phyloP scores from a whole-genome alignment of 2,329 filamentous ascomycete genomes.

The Teratosphaeria nubilosa region DNA sequence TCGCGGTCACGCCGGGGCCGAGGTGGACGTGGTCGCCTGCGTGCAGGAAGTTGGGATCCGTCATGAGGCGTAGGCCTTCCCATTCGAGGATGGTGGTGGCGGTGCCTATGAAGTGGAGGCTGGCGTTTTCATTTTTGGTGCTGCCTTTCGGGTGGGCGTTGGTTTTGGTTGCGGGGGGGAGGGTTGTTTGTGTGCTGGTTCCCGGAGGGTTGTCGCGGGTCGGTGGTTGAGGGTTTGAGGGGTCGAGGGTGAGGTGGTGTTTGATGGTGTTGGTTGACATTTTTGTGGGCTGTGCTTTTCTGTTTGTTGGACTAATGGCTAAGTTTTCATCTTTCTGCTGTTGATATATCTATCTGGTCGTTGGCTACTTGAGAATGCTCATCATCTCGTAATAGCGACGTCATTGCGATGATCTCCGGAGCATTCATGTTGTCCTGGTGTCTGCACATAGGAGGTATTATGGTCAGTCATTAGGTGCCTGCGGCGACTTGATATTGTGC shows the following conservation, averaged over 20 bases:
- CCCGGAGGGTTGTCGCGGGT: slow-evolving; percentile 29
- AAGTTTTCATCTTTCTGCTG: background rate
- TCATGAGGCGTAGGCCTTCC: slow-evolving; percentile 44
- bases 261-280: slow-evolving; percentile 16
- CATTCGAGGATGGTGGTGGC: slow-evolving; percentile 49
- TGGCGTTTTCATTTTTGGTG: slow-evolving; percentile 29
- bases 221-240: slow-evolving; percentile 27
- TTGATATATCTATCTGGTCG: background rate
- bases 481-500: too few species aligned
- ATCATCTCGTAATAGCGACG: background rate
- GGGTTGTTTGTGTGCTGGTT: slow-evolving; percentile 6
- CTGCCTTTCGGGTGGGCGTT: slow-evolving; percentile 33
- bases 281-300: background rate
- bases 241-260: slow-evolving; percentile 33
- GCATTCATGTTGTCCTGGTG: too few species aligned
- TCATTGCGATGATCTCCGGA: background rate
- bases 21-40: slow-evolving; percentile 57
- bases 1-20: slow-evolving; percentile 50
- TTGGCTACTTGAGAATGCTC: background rate
- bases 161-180: slow-evolving; percentile 36
- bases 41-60: slow-evolving; percentile 55
- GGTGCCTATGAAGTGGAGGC: slow-evolving; percentile 46
- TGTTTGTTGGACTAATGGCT: background rate
- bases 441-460: too few species aligned
- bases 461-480: too few species aligned